phyloP scores from a whole-genome alignment of 441 rosid species.

The Francoa sonchifolia region DNA sequence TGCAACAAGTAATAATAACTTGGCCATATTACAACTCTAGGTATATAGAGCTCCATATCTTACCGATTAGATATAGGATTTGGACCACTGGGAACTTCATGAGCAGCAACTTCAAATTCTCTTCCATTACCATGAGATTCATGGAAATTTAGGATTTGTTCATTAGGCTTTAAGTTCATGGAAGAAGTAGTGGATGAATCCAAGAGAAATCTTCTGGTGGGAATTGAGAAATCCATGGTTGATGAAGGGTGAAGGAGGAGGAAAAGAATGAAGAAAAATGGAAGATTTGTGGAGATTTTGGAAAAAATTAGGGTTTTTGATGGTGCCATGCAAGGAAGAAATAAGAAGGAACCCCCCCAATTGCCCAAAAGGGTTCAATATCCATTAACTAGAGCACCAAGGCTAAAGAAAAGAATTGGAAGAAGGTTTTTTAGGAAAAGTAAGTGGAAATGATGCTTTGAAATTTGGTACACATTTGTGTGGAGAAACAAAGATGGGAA shows the following conservation, averaged over 20 bases:
- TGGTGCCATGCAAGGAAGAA: slow-evolving; percentile 65
- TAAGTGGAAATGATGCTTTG: slow-evolving; percentile 26
- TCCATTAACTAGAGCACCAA: slow-evolving; percentile 83
- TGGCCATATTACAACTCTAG: no score
- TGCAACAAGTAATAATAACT: no score
- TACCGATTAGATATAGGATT: slow-evolving; percentile 80
- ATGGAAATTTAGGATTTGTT: slow-evolving; percentile 7
- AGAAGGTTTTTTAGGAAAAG: slow-evolving; percentile 30
- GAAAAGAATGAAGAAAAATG: slow-evolving; percentile 26
- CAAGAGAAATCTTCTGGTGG: slow-evolving; percentile 44
- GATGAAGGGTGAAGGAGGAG: slow-evolving; percentile 26
- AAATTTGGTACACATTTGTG: slow-evolving; percentile 34
- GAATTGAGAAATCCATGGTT: slow-evolving; percentile 12
- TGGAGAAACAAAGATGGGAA: slow-evolving; percentile 16
- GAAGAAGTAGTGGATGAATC: slow-evolving; percentile 21
- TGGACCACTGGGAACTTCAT: slow-evolving; percentile 94
- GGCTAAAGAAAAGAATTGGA: slow-evolving; percentile 20
- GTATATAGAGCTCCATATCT: no score
- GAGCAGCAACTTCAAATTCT: slow-evolving; percentile 42
- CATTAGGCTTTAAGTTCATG: slow-evolving; percentile 31
- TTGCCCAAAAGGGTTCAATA: slow-evolving; percentile 82
- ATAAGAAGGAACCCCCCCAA: slow-evolving; percentile 67
- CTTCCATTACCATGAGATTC: slow-evolving; percentile 16
- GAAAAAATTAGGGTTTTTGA: slow-evolving; percentile 16
- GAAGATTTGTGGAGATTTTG: slow-evolving; percentile 11